Base-by-base conservation (phyloP, 768 basidiomycete genomes). In the Kwoniella europaea region DNA sequence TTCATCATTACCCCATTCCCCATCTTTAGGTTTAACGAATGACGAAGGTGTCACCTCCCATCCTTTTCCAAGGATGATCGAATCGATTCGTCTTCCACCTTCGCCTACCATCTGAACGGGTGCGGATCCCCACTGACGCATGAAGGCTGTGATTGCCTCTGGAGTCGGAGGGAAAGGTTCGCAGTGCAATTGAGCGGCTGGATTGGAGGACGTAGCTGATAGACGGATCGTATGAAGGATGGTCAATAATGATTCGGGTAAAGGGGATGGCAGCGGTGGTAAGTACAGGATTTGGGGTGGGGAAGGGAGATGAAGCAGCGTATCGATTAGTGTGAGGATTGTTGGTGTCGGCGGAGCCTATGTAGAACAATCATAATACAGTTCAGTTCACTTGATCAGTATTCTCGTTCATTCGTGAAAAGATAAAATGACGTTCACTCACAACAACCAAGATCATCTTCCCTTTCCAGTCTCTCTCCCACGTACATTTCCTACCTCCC, bases 381-480 rank as follows among this genome's bases (percentile, higher is more conserved):
- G 27, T 27, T 3, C 27, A 27, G 27, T 27, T 27, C 27, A 27
- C 27, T 27, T 27, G 27, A 27, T 27, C 27, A 27, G 27, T 3
- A 27, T 27, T 27, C 27, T 27, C 27, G 27, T 27, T 27, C 27
- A 27, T 35, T 20, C 10, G 15, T 18, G 42, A 62, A 62, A 27
- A 7, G 63, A 42, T 15, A n/a, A 59, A 16, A 3, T 27, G 27
- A 27, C 27, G 3, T 53, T 12, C 10, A 77, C 82, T 65, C 65
- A 83, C 82, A 24, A 80, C 69, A 1, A 83, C 70, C 62, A 82
- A 44, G 24, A 83, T 73, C 79, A 83, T 81, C 79, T 83, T 83
- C 12, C 82, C 82, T 7, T 79, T 79, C 82, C 81, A 83, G n/a
- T 83, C 82, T 35, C 82, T 55, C 69, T 82, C 82, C 77, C 81